Conservation (phyloP, 2,329 filamentous ascomycete genomes). For the Cladosporium velox region DNA sequence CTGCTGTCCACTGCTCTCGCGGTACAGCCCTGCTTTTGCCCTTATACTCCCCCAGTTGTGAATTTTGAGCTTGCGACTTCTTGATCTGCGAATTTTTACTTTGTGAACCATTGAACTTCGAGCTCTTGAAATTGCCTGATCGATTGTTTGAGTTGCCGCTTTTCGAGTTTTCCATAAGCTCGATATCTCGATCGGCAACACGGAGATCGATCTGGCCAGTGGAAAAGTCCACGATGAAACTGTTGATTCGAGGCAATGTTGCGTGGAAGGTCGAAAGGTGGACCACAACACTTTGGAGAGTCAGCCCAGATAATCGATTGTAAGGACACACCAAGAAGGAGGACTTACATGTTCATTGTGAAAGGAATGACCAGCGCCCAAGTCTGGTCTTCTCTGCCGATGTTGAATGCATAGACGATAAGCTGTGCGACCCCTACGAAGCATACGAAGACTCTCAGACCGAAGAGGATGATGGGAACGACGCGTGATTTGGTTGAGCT, state of each 20-base stretch:
- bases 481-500: conserved; percentile 18
- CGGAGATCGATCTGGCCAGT: conserved; percentile 24
- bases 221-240: conserved; percentile 24
- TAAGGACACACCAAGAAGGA: not conserved
- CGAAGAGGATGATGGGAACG: conserved; percentile 23
- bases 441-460: conserved; percentile 21
- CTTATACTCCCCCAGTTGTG: not conserved
- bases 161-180: conserved; percentile 18
- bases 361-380: conserved; percentile 4
- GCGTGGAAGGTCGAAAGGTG: conserved; percentile 25
- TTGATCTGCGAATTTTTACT: not conserved
- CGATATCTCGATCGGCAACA: conserved; percentile 22
- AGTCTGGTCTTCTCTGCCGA: conserved; percentile 6
- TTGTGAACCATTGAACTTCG: not conserved
- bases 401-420: not conserved
- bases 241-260: conserved; percentile 25
- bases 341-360: conserved; percentile 11
- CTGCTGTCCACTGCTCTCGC: not conserved
- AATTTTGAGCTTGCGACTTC: not conserved
- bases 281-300: conserved; percentile 13
- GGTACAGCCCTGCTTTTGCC: not conserved
- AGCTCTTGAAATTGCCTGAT: conserved; percentile 7
- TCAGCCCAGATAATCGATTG: not conserved
- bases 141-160: conserved; percentile 5
- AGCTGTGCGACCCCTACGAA: conserved; percentile 18